These are phyloP conservation scores for Podospora pseudopauciseta DNA, from an alignment of 495 filamentous ascomycete genomes.

Conservation along the genomic window DNA sequence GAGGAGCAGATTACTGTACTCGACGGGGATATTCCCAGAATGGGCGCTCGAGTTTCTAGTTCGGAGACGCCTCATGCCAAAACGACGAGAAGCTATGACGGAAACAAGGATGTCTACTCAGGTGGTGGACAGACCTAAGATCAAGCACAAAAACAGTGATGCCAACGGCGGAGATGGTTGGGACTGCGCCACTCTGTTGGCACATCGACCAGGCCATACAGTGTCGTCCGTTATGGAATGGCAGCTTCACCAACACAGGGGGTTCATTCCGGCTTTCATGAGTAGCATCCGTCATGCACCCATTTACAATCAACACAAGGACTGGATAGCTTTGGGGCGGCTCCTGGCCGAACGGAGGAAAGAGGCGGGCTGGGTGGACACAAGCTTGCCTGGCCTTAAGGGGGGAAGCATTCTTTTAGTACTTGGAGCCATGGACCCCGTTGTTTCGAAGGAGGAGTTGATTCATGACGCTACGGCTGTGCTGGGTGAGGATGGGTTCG, in stretches of 20 bases:
- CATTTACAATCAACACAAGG: conserved; percentile 51
- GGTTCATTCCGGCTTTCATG: conserved; percentile 55
- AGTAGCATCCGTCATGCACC: conserved; percentile 52
- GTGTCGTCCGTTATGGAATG: conserved; percentile 50
- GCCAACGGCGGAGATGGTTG: conserved; percentile 37
- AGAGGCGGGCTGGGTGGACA: conserved; percentile 10
- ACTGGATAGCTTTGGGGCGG: conserved; percentile 56
- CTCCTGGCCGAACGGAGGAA: conserved; percentile 45
- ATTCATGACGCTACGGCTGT: conserved; percentile 43
- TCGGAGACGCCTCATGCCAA: conserved; percentile 47
- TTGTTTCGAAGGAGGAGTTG: conserved; percentile 52
- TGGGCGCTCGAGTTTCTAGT: conserved; percentile 53
- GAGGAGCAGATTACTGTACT: conserved; percentile 42
- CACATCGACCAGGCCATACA: conserved; percentile 31
- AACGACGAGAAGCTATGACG: conserved; percentile 14
- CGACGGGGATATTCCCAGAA: conserved; percentile 48
- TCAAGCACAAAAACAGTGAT: conserved; percentile 30
- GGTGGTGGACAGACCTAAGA: conserved; percentile 20
- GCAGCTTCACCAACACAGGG: conserved; percentile 53
- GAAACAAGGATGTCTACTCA: conserved; percentile 31
- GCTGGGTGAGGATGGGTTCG: conserved; percentile 44
- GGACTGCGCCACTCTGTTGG: conserved; percentile 42
- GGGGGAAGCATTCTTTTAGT: conserved; percentile 51
- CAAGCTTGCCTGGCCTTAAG: conserved; percentile 34
- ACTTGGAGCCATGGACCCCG: conserved; percentile 51